Evolutionary conservation across 345 rosid genomes (phyloP).

Genomic region (Lepidium aucheri): DNA sequence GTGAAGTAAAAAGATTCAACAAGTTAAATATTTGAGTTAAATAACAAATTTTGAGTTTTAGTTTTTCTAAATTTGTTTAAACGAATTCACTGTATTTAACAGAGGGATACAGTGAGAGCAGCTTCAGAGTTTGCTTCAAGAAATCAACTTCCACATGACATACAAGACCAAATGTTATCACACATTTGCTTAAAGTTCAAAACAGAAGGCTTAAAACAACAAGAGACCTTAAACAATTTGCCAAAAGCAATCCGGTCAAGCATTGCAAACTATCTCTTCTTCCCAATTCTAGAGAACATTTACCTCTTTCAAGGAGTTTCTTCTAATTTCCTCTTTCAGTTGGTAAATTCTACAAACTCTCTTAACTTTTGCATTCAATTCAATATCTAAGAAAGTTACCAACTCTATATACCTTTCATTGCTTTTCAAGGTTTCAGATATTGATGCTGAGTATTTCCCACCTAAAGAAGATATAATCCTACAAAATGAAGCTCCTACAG

Average conservation of each 20-base stretch:
- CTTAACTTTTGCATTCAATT: background rate
- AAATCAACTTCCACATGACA: slow-evolving; percentile 67
- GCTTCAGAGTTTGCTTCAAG: slow-evolving; percentile 84
- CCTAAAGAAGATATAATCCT: slow-evolving; percentile 74
- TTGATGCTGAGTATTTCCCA: slow-evolving; percentile 94
- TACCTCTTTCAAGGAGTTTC: slow-evolving; percentile 84
- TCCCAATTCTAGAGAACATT: slow-evolving; percentile 46
- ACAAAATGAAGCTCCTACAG: slow-evolving; percentile 74
- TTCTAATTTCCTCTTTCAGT: slow-evolving; percentile 73
- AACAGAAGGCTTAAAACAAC: slow-evolving; percentile 93
- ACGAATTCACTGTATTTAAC: slow-evolving; percentile 17
- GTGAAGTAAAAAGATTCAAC: no score
- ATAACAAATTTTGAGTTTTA: no score
- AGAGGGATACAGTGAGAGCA: slow-evolving; percentile 79
- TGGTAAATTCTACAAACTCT: slow-evolving; percentile 41
- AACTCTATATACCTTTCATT: slow-evolving; percentile 3
- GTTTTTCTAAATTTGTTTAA: background rate
- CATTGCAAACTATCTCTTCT: slow-evolving; percentile 76
- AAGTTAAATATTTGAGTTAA: no score
- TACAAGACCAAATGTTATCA: slow-evolving; percentile 87
- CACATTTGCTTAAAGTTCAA: slow-evolving; percentile 80
- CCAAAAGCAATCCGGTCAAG: slow-evolving; percentile 94
- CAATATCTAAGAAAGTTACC: background rate
- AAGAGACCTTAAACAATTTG: slow-evolving; percentile 65
- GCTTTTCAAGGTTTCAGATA: slow-evolving; percentile 56